Percentiles rank a stretch among this genome's conserved stretches.
Conservation (phyloP, 495 filamentous ascomycete species). For the Neurospora pannonica region DNA sequence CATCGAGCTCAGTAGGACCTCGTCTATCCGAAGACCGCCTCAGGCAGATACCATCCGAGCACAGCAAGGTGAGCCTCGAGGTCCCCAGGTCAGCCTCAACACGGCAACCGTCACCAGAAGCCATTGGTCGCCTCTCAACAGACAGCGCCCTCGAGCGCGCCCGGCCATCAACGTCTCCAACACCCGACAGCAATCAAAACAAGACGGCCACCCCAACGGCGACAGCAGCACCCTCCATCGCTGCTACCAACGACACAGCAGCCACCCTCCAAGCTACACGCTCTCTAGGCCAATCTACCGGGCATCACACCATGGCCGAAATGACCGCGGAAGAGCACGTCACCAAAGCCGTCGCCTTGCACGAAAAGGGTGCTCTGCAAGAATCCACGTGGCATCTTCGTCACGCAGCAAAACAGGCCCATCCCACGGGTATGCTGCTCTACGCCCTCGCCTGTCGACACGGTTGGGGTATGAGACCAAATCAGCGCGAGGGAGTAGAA, state of each 20-base stretch:
- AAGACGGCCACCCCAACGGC: slow-evolving; percentile 37
- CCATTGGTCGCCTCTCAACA: slow-evolving; percentile 36
- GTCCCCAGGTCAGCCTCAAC: slow-evolving; percentile 13
- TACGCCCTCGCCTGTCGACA: slow-evolving; percentile 96
- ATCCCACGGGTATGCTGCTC: slow-evolving; percentile 88
- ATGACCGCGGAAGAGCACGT: slow-evolving; percentile 80
- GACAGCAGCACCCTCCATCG: background rate
- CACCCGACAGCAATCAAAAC: slow-evolving; percentile 24
- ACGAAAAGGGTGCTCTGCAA: slow-evolving; percentile 73
- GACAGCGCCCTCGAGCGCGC: slow-evolving; percentile 31
- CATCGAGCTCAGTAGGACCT: slow-evolving; percentile 37
- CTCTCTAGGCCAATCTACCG: slow-evolving; percentile 24
- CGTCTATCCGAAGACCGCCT: slow-evolving; percentile 29
- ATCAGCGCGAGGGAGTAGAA: slow-evolving; percentile 76
- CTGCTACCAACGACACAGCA: slow-evolving; percentile 52
- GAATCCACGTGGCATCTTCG: slow-evolving; percentile 95
- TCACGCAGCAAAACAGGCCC: slow-evolving; percentile 72
- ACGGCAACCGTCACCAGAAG: slow-evolving; percentile 30
- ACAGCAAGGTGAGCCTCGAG: slow-evolving; percentile 37
- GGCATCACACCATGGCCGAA: slow-evolving; percentile 36
- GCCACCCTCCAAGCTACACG: slow-evolving; percentile 54
- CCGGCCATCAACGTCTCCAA: slow-evolving; percentile 25
- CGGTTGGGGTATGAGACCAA: slow-evolving; percentile 94
- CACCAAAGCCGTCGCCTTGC: slow-evolving; percentile 73
- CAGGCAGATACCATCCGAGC: slow-evolving; percentile 31